phyloP scores from a whole-genome alignment of 1,284 basidiomycete species.

The Leccinum ponderosum region DNA sequence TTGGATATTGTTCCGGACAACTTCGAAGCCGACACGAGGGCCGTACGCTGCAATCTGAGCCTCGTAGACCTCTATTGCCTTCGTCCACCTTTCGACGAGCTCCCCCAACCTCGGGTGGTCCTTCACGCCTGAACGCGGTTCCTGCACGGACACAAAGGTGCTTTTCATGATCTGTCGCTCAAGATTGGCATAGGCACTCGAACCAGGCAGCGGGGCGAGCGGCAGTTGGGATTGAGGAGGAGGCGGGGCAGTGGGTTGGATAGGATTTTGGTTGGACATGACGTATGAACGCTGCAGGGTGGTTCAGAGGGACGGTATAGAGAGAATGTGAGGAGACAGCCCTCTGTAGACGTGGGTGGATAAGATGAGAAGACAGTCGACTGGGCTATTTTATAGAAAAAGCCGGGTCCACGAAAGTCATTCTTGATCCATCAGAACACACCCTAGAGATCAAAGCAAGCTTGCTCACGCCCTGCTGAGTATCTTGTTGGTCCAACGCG shows the following conservation, averaged over 20 bases:
- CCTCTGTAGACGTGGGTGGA: conserved; percentile 1
- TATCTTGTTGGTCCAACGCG: conserved; percentile 47
- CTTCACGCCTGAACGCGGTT: conserved; percentile 1
- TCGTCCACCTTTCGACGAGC: conserved; percentile 14
- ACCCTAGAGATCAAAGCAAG: no score
- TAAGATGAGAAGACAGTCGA: background rate
- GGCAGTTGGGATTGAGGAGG: background rate
- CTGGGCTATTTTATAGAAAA: conserved; percentile 25
- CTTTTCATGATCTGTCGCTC: no score
- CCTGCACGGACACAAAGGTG: conserved; percentile 17
- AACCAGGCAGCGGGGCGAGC: no score
- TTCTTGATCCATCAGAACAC: conserved; percentile 16
- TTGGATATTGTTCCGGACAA: conserved; percentile 18
- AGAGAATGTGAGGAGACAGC: background rate
- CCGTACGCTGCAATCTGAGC: conserved; percentile 21
- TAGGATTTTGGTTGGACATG: conserved; percentile 15
- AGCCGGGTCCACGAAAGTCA: conserved; percentile 29
- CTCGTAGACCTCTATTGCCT: conserved; percentile 18
- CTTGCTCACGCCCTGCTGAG: no score
- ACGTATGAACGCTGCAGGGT: conserved; percentile 5
- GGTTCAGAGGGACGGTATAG: background rate
- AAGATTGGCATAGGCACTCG: no score
- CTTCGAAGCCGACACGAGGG: conserved; percentile 9
- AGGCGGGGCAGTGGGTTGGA: conserved; percentile 11
- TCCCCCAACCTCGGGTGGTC: conserved; percentile 5